Base-by-base conservation (phyloP, 768 basidiomycete genomes). In the Naganishia vaughanmartiniae region DNA sequence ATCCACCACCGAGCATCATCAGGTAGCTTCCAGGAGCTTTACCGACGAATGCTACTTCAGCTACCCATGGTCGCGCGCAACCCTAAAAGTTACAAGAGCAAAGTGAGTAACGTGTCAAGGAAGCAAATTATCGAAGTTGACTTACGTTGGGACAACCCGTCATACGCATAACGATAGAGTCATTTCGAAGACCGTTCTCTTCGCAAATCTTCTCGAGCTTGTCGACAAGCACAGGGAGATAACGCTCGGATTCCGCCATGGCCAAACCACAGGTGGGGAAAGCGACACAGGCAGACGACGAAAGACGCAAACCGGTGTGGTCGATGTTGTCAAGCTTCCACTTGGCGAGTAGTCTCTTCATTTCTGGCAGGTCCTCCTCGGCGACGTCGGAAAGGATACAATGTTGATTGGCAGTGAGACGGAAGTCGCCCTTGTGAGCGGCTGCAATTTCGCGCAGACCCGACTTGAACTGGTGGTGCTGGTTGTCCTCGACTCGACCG, bases 161-260 rank as follows among this genome's bases (percentile, higher is more conserved):
- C 94, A 98, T 97, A 66, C 95, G 87, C 95, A 99, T 97, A 71
- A 97, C 88, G 74, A 98, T 95, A 2, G 90, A 88, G 81, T 99
- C 95, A 79, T 96, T 89, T 55, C 95, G 86, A 51, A 98, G 84
- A 24, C 95, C 95, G 75, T 88, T 90, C 80, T 93, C 91, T 80
- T 98, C 96, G 77, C 90, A 91, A 7, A 97, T 89, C 82, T 88
- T 88, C 84, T 99, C 95, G 21, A 98, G 89, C 83, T 97, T 97
- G 82, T 92, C 81, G 70, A 98, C 85, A 48, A 98, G 87, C 17
- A 97, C 76, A 19, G 95, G 96, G 15, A 99, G 84, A 81, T 97
- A 99, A 89, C 91, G 74, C 78, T 90, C 89, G 11, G 88, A 89
- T 78, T 90, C 89, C 24, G 89, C 89, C 89, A 90, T 89, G 11